phyloP scores from a whole-genome alignment of 2,329 filamentous ascomycete species.

The Juglanconis oblonga region DNA sequence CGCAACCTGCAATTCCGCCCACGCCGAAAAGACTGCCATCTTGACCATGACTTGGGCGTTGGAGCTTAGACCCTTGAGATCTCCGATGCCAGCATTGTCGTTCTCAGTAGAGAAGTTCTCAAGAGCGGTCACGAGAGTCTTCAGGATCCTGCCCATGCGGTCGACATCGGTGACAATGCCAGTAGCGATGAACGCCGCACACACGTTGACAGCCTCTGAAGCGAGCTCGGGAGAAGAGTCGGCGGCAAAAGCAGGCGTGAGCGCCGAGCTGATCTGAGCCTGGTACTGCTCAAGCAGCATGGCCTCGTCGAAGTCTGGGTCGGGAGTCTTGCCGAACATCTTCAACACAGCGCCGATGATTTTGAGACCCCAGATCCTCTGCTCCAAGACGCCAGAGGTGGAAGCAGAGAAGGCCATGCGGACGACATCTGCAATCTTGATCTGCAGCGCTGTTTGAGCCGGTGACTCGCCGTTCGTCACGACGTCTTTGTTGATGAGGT shows the following conservation, averaged over 20 bases:
- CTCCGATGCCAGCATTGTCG: constrained; percentile 84
- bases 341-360: constrained; percentile 92
- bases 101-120: constrained; percentile 86
- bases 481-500: constrained; percentile 74
- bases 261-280: constrained; percentile 92
- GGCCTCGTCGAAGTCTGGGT: constrained; percentile 96
- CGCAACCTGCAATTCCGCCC: constrained; percentile 94
- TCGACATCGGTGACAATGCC: constrained; percentile 97
- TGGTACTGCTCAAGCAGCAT: constrained; percentile 97
- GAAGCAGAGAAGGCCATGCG: constrained; percentile 97
- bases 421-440: constrained; percentile 85
- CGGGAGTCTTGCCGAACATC: constrained; percentile 92
- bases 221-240: constrained; percentile 96
- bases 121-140: constrained; percentile 83
- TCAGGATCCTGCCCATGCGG: constrained; percentile 97
- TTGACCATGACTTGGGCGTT: constrained; percentile 99
- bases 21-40: constrained; percentile 93
- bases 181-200: constrained; percentile 94
- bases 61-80: constrained; percentile 86
- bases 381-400: constrained; percentile 84
- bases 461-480: constrained; percentile 74
- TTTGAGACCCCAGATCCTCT: constrained; percentile 86
- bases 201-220: constrained; percentile 94
- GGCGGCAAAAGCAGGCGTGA: constrained; percentile 92
- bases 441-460: constrained; percentile 76